Percentiles rank a stretch among this genome's conserved stretches.
Conservation (phyloP, 345 rosid genomes). For the Odontarrhena argentea region DNA sequence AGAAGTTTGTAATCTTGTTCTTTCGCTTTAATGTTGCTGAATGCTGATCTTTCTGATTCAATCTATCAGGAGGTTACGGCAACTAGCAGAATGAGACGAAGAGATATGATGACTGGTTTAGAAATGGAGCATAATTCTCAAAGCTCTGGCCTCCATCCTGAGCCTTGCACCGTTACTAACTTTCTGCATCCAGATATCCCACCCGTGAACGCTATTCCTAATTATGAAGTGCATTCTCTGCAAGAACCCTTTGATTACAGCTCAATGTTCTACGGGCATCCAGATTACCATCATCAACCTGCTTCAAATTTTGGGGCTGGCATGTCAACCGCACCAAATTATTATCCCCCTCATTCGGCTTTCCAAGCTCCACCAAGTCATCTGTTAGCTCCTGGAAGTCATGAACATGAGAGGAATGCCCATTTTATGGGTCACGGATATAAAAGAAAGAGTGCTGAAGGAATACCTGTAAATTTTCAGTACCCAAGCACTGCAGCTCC, state of each 20-base stretch:
- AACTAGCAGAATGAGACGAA: conserved; percentile 54
- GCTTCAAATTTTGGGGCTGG: conserved; percentile 54
- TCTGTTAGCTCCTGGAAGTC: conserved; percentile 50
- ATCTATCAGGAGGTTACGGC: conserved; percentile 40
- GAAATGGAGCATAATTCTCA: conserved; percentile 60
- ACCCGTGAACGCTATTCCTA: conserved; percentile 40
- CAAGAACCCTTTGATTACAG: conserved; percentile 51
- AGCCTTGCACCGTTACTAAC: conserved; percentile 50
- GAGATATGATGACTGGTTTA: conserved; percentile 53
- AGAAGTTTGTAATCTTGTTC: conserved; percentile 8
- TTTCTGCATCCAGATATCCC: conserved; percentile 57
- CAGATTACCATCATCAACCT: conserved; percentile 53
- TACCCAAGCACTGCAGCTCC: conserved; percentile 50
- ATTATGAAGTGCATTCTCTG: conserved; percentile 46
- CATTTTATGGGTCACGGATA: conserved; percentile 56
- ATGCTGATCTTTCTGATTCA: conserved; percentile 21
- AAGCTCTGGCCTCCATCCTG: conserved; percentile 45
- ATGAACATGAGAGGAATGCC: conserved; percentile 54
- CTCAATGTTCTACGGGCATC: conserved; percentile 50
- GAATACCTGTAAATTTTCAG: conserved; percentile 51
- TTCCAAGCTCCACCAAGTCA: conserved; percentile 51
- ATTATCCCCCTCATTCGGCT: conserved; percentile 49
- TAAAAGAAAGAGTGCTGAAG: conserved; percentile 73
- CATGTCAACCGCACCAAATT: conserved; percentile 52
- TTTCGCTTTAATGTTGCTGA: conserved; percentile 21